Base-by-base conservation (phyloP, 1,139 yeast species). In the Candida labiduridarum region DNA sequence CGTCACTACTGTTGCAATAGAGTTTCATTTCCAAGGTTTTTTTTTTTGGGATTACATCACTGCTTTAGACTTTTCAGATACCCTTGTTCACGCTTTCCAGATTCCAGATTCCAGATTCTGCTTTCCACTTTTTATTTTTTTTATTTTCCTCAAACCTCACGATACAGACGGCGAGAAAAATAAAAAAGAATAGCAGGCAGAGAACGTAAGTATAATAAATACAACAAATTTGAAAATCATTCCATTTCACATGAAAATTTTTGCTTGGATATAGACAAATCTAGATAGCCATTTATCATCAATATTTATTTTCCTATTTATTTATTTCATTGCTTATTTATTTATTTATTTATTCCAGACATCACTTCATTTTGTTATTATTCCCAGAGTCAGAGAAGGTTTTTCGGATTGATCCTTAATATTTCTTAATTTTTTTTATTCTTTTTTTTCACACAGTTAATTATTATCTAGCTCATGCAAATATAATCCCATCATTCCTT, bases 201-300 rank as follows among this genome's bases (percentile, higher is more conserved):
- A 15, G 39, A 36, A 36, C 3, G 14, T 9, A 36, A 35, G 12
- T 15, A 35, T 14, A 35, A 35, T 16, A 35, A 35, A 36, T 11
- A 36, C 25, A 2, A 36, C 22, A 36, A 36, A 7, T 11, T 19
- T 4, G n/a, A 36, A 36, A 19, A 19, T 11, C 40, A 38, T n/a
- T 38, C 15, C 41, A 38, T 38, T 12, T 38, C 41, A 38, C 31
- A 38, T 38, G 41, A 38, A 38, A 38, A 38, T 19, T 38, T 38
- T 22, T 22, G 31, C 11, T 22, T 22, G 12, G 30, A 22, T 38
- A 38, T 38, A 38, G 41, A 38, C 27, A 38, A 19, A 15, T 38
- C 16, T 36, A 36, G 40, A 36, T 16, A 6, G 15, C 15, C 27
- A 10, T 36, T 18, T 4, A 18, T 16, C 11, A 34, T 15, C 10